A percentile compares a stretch with the other conserved stretches of the same genome.
Evolutionary conservation across 2,329 filamentous ascomycete genomes (phyloP).

Genomic region (Fusarium metavorans): DNA sequence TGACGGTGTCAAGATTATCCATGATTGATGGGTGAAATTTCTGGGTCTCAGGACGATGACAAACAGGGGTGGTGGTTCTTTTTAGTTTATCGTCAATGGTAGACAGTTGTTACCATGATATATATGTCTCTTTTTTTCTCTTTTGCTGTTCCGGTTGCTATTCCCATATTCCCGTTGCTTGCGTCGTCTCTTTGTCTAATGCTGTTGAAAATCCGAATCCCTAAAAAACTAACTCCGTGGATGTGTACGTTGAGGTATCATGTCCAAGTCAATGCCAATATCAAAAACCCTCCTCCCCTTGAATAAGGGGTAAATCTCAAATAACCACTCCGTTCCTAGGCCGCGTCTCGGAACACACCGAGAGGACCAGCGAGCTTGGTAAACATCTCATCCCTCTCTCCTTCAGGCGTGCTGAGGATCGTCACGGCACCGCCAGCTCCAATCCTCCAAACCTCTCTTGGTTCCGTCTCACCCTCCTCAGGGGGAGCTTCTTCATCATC

Average conservation of each 20-base stretch:
- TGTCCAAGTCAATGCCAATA: constrained; percentile 25
- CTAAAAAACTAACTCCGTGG: constrained; percentile 45
- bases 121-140: constrained; percentile 13
- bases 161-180: constrained; percentile 12
- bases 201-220: constrained; percentile 43
- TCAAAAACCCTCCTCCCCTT: constrained; percentile 27
- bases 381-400: constrained; percentile 92
- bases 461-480: constrained; percentile 46
- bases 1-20: constrained; percentile 21
- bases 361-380: constrained; percentile 74
- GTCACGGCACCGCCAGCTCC: constrained; percentile 94
- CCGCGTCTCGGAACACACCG: constrained; percentile 59
- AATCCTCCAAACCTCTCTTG: constrained; percentile 78
- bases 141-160: constrained; percentile 3
- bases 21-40: constrained; percentile 11
- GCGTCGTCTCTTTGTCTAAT: constrained; percentile 36
- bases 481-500: constrained; percentile 64
- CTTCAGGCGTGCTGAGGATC: constrained; percentile 80
- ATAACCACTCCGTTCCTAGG: constrained; percentile 28
- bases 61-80: not conserved
- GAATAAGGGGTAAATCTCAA: not conserved
- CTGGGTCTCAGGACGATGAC: constrained; percentile 1
- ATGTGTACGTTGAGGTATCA: constrained; percentile 53
- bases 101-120: constrained; percentile 20
- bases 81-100: constrained; percentile 24